A percentile compares a stretch with the other conserved stretches of the same genome.
phyloP scores from a whole-genome alignment of 208 protist species.

The Trichomonas tenax region DNA sequence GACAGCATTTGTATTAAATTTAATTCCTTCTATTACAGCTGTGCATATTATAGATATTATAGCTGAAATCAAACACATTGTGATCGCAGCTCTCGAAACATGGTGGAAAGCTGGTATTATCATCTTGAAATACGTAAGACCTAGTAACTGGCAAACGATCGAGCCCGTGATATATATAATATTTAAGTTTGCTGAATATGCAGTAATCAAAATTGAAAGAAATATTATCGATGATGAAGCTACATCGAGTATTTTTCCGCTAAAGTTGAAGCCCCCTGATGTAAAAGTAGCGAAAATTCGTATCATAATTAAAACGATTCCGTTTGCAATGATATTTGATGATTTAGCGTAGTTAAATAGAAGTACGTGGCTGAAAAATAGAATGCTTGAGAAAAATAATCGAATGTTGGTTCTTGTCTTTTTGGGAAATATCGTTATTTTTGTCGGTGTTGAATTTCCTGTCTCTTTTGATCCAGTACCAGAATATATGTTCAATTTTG shows the following conservation, averaged over 20 bases:
- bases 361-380: not conserved
- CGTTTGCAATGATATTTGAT: not conserved
- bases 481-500: not conserved
- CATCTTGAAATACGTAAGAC: not conserved
- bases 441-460: not conserved
- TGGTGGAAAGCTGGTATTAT: not conserved
- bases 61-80: not conserved
- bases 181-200: not conserved
- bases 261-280: not conserved
- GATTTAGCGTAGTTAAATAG: not conserved
- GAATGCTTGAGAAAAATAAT: not conserved
- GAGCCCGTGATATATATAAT: not conserved
- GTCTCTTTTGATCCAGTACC: not conserved
- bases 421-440: not conserved
- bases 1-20: not conserved
- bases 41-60: not conserved
- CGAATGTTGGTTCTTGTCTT: not conserved
- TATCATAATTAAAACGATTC: not conserved
- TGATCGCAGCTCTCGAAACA: not conserved
- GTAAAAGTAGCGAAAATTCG: not conserved
- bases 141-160: not conserved
- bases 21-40: not conserved
- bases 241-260: not conserved
- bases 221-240: not conserved
- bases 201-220: not conserved